These are phyloP conservation scores for Oryza longistaminata DNA, from an alignment of 176 grass and related monocot species.

Conservation along the genomic window DNA sequence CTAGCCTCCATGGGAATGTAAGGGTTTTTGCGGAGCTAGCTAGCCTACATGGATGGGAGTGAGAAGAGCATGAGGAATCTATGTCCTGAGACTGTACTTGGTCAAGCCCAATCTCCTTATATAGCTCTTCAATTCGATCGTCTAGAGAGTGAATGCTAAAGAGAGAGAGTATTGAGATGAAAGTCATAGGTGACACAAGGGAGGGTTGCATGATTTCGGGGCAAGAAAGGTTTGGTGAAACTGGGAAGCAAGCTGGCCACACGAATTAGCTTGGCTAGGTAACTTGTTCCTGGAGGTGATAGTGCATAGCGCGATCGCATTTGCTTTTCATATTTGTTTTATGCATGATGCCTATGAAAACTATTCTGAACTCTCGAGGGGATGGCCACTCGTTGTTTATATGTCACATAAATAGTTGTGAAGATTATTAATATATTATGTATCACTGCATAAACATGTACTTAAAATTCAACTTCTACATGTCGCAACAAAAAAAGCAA, in stretches of 20 bases:
- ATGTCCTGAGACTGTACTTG: slow-evolving; percentile 24
- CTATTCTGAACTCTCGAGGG: too few species aligned
- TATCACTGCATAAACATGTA: too few species aligned
- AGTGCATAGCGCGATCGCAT: background rate
- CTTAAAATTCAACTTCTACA: too few species aligned
- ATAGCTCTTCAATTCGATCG: slow-evolving; percentile 1
- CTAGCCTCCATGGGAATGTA: slow-evolving; percentile 15
- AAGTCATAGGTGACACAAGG: slow-evolving; percentile 40
- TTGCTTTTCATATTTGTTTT: background rate
- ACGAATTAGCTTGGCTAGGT: background rate
- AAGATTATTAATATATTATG: too few species aligned
- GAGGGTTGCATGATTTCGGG: slow-evolving; percentile 49
- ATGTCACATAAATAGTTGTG: too few species aligned
- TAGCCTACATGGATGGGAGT: background rate
- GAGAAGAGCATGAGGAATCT: slow-evolving; percentile 18
- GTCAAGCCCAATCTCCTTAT: slow-evolving; percentile 26
- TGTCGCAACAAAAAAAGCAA: too few species aligned
- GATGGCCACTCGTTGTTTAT: too few species aligned
- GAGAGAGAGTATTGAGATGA: slow-evolving; percentile 14
- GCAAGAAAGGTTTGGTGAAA: slow-evolving; percentile 48
- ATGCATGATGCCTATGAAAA: too few species aligned
- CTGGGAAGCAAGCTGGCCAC: slow-evolving; percentile 44
- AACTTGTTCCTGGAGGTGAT: slow-evolving; percentile 26
- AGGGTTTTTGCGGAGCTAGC: slow-evolving; percentile 13
- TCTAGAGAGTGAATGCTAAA: background rate